phyloP scores from a whole-genome alignment of 805 yeast genomes.

The Barnettozyma populi region DNA sequence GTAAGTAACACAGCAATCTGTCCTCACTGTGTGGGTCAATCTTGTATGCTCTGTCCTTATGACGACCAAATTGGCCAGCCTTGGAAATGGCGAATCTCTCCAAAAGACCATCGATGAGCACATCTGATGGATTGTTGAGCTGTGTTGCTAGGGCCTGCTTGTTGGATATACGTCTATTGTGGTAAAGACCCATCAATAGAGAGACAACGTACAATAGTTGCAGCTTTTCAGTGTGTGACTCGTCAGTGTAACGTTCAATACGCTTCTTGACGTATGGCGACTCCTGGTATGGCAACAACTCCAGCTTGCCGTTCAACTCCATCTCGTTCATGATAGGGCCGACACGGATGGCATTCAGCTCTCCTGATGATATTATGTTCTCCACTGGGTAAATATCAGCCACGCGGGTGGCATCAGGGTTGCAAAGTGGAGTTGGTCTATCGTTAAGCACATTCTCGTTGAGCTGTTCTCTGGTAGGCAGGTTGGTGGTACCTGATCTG shows the following conservation, averaged over 20 bases:
- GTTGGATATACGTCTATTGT: constrained; percentile 59
- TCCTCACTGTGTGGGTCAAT: constrained; percentile 89
- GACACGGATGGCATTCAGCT: constrained; percentile 59
- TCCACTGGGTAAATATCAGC: constrained; percentile 77
- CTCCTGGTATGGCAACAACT: constrained; percentile 55
- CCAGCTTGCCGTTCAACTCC: constrained; percentile 45
- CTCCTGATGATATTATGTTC: constrained; percentile 63
- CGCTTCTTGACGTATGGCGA: constrained; percentile 51
- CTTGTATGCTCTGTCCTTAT: constrained; percentile 69
- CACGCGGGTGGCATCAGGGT: constrained; percentile 73
- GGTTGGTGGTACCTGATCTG: constrained; percentile 56
- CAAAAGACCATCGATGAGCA: constrained; percentile 64
- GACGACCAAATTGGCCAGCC: constrained; percentile 61
- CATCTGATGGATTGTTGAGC: constrained; percentile 67
- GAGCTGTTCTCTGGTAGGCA: constrained; percentile 70
- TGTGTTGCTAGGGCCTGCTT: constrained; percentile 53
- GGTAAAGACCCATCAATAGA: constrained; percentile 72
- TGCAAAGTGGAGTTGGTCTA: constrained; percentile 78
- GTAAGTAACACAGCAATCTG: constrained; percentile 72
- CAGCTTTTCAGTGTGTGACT: constrained; percentile 48
- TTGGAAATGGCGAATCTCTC: constrained; percentile 64
- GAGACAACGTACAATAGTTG: constrained; percentile 79
- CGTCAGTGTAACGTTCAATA: constrained; percentile 32
- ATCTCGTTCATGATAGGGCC: constrained; percentile 53
- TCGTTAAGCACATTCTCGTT: constrained; percentile 51